Conservation (phyloP, 352 stramenopile species). For the Phytophthora syringae region DNA sequence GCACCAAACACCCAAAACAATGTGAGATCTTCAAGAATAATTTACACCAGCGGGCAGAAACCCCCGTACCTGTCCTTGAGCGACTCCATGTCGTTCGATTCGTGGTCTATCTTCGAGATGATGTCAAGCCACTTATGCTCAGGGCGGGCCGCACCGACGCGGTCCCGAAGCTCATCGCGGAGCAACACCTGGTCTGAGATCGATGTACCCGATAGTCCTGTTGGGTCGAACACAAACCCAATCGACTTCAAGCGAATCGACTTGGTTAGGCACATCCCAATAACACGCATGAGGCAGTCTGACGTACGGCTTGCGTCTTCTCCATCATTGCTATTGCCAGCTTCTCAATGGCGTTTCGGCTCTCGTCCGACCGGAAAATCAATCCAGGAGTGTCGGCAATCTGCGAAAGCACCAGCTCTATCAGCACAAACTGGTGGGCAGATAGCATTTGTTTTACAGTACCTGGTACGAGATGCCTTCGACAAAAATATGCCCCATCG, state of each 20-base stretch:
- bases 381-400: conserved; percentile 84
- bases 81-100: conserved; percentile 42
- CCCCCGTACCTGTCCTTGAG: conserved; percentile 47
- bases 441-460: not conserved
- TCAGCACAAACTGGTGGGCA: not conserved
- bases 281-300: not conserved
- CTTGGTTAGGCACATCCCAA: conserved; percentile 1
- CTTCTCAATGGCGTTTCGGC: conserved; percentile 78
- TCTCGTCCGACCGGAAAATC: conserved; percentile 67
- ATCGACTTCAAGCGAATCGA: conserved; percentile 54
- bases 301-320: conserved; percentile 68
- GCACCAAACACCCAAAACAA: not conserved
- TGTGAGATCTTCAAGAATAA: not conserved
- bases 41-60: not conserved
- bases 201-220: conserved; percentile 64
- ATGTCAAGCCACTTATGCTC: conserved; percentile 85
- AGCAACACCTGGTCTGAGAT: conserved; percentile 70
- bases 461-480: conserved; percentile 85
- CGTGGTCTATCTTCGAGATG: conserved; percentile 86
- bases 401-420: conserved; percentile 37
- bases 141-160: conserved; percentile 46
- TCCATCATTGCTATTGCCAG: conserved; percentile 78
- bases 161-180: conserved; percentile 70
- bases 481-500: conserved; percentile 89
- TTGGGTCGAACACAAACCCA: conserved; percentile 88